Evolutionary conservation across 345 rosid species (phyloP).

Genomic region (Limnanthes douglasii): DNA sequence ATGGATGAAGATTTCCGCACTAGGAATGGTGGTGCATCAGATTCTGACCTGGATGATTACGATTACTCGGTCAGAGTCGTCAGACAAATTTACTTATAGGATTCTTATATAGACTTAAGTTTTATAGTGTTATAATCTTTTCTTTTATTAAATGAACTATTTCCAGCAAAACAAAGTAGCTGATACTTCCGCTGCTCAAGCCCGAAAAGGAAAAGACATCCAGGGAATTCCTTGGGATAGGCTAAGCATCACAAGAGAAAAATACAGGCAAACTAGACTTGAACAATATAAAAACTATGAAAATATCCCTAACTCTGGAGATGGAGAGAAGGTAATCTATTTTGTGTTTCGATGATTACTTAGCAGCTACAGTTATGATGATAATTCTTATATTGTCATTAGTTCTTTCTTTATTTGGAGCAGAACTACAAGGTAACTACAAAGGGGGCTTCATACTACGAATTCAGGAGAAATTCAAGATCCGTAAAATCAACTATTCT

Average conservation of each 20-base stretch:
- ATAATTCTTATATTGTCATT: slow-evolving; percentile 6
- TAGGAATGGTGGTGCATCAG: slow-evolving; percentile 36
- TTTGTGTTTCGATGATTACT: not conserved
- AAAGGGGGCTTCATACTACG: slow-evolving; percentile 36
- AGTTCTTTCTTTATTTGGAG: slow-evolving; percentile 5
- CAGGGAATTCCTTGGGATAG: slow-evolving; percentile 99
- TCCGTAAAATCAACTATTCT: slow-evolving; percentile 63
- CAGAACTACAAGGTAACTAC: slow-evolving; percentile 35
- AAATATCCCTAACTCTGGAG: slow-evolving; percentile 59
- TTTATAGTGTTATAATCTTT: not conserved
- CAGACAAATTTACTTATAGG: no score
- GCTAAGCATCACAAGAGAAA: slow-evolving; percentile 66
- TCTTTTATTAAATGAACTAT: slow-evolving; percentile 1
- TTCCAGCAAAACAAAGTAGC: slow-evolving; percentile 30
- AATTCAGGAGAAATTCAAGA: slow-evolving; percentile 51
- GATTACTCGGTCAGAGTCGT: slow-evolving; percentile 29
- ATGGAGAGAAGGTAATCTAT: slow-evolving; percentile 39
- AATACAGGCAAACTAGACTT: slow-evolving; percentile 74
- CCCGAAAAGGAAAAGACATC: slow-evolving; percentile 75
- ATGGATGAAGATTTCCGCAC: slow-evolving; percentile 37
- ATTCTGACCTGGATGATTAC: slow-evolving; percentile 54
- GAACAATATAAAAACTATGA: slow-evolving; percentile 97
- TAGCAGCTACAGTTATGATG: not conserved
- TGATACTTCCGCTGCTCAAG: slow-evolving; percentile 77
- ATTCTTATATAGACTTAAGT: not conserved